A percentile compares a stretch with the other conserved stretches of the same genome.
These are phyloP conservation scores for Phytophthora tentaculata DNA, from an alignment of 352 stramenopile species.

Conservation along the genomic window DNA sequence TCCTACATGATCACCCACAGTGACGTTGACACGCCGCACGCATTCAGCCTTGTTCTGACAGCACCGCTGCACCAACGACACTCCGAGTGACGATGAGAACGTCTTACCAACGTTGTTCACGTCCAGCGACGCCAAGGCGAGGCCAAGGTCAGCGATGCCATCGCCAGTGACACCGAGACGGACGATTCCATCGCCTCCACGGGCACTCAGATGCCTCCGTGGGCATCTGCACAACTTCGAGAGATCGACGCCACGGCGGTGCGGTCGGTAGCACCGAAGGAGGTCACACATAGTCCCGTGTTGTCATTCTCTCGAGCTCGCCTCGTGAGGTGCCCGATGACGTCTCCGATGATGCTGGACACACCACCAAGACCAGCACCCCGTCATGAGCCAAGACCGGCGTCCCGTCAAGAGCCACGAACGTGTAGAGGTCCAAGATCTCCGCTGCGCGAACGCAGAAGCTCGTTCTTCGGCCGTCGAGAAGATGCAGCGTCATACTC, in stretches of 20 bases:
- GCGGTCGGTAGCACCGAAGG: neutral
- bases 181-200: neutral
- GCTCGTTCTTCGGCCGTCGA: neutral
- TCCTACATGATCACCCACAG: neutral
- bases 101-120: neutral
- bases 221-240: neutral
- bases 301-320: neutral
- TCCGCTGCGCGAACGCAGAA: neutral
- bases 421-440: neutral
- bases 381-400: too few relatives aligned
- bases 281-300: neutral
- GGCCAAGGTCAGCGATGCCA: neutral
- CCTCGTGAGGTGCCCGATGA: neutral
- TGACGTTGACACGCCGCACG: neutral
- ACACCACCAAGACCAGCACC: neutral
- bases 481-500: neutral
- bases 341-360: neutral
- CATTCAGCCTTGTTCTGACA: neutral
- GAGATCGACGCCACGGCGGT: neutral
- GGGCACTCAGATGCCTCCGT: neutral
- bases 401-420: too few relatives aligned
- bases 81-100: neutral
- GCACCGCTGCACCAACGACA: neutral
- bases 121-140: neutral
- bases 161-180: neutral